A percentile compares a stretch with the other conserved stretches of the same genome.
phyloP scores from a whole-genome alignment of 2,329 filamentous ascomycete genomes.

The Pseudopithomyces chartarum region DNA sequence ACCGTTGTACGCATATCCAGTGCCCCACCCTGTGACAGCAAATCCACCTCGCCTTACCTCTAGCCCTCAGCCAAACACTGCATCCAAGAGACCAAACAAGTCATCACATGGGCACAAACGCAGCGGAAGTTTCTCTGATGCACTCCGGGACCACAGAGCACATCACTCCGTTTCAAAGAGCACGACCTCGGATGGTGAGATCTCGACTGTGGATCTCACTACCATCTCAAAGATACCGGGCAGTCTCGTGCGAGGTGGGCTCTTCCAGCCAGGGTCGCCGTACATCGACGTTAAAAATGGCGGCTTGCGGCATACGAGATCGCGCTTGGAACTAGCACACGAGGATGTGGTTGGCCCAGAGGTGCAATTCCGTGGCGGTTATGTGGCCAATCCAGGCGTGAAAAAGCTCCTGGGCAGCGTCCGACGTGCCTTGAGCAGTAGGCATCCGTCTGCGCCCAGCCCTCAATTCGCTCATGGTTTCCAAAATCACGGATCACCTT shows the following conservation, averaged over 20 bases:
- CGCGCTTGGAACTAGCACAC: conserved; percentile 37
- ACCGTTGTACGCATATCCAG: conserved; percentile 45
- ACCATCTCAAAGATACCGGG: conserved; percentile 73
- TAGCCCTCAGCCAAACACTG: conserved; percentile 33
- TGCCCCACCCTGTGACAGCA: conserved; percentile 32
- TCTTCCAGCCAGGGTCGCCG: conserved; percentile 81
- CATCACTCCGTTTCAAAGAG: conserved; percentile 56
- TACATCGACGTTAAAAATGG: conserved; percentile 66
- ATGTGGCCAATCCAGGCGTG: conserved; percentile 66
- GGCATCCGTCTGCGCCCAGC: conserved; percentile 39
- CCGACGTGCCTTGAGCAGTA: conserved; percentile 76
- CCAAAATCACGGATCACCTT: conserved; percentile 25
- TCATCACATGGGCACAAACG: conserved; percentile 68
- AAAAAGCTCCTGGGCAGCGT: conserved; percentile 86
- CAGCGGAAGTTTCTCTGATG: conserved; percentile 86
- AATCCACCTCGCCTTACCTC: conserved; percentile 33
- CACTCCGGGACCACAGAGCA: conserved; percentile 70
- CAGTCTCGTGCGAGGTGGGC: conserved; percentile 83
- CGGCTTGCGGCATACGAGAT: conserved; percentile 34
- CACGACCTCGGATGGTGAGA: conserved; percentile 45
- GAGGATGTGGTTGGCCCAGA: conserved; percentile 31
- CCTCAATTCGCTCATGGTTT: conserved; percentile 26
- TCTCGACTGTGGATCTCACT: conserved; percentile 57
- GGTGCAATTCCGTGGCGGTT: conserved; percentile 24
- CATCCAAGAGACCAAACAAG: conserved; percentile 32